A percentile compares a stretch with the other conserved stretches of the same genome.
These are phyloP conservation scores for Moniliella sp. DNA, from an alignment of 1,284 basidiomycete genomes.

Conservation along the genomic window DNA sequence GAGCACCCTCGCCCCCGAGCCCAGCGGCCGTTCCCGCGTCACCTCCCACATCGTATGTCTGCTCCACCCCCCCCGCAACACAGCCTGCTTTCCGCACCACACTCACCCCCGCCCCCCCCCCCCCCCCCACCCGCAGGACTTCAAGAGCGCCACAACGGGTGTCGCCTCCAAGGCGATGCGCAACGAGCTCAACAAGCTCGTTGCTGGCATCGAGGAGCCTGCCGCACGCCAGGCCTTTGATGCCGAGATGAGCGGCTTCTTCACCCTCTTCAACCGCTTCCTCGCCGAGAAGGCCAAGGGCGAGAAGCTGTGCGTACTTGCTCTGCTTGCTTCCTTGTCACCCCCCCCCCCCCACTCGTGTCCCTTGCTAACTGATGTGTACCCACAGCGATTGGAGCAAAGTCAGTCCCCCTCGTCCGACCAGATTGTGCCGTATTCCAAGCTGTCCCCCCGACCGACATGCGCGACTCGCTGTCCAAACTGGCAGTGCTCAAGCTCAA, in stretches of 20 bases:
- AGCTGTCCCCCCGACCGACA: slow-evolving; percentile 39
- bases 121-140: slow-evolving; percentile 39
- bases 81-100: no score
- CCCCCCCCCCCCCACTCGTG: no score
- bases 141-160: slow-evolving; percentile 93
- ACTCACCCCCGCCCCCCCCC: slow-evolving; percentile 1
- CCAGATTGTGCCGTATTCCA: slow-evolving; percentile 70
- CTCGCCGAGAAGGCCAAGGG: slow-evolving; percentile 81
- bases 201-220: slow-evolving; percentile 49
- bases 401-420: slow-evolving; percentile 77
- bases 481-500: slow-evolving; percentile 98
- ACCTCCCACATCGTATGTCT: no score
- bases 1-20: no score
- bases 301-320: slow-evolving; percentile 59
- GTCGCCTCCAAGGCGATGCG: slow-evolving; percentile 93
- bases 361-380: background rate
- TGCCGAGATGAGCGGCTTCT: slow-evolving; percentile 94
- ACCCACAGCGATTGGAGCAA: slow-evolving; percentile 71
- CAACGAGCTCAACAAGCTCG: slow-evolving; percentile 87
- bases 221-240: slow-evolving; percentile 91
- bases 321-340: no score
- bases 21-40: no score
- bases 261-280: slow-evolving; percentile 94
- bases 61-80: no score
- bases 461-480: slow-evolving; percentile 32